These are phyloP conservation scores for Amanita rubescens DNA, from an alignment of 768 basidiomycete species.

Conservation along the genomic window DNA sequence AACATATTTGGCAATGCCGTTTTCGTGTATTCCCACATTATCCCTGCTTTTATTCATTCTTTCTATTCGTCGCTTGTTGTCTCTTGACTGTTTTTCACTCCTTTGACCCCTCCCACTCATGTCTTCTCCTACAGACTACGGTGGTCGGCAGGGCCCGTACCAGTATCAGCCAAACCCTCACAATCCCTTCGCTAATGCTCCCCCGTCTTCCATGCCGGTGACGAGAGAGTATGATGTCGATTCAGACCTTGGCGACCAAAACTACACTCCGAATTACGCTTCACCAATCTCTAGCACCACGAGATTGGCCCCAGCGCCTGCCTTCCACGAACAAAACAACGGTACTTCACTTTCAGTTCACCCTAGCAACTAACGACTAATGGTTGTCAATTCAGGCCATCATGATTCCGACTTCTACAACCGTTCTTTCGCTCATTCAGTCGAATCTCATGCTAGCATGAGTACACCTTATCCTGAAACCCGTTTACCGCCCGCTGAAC, in stretches of 20 bases:
- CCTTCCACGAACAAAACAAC: conserved; percentile 31
- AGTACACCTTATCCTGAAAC: conserved; percentile 56
- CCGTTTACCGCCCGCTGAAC: conserved; percentile 45
- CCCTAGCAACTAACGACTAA: conserved; percentile 5
- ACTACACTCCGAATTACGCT: conserved; percentile 25
- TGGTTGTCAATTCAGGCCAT: conserved; percentile 15
- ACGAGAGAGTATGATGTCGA: conserved; percentile 39
- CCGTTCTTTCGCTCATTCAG: conserved; percentile 48
- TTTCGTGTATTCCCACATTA: background rate
- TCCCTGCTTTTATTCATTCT: background rate
- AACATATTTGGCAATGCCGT: background rate
- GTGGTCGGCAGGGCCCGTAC: background rate
- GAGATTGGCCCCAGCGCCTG: conserved; percentile 41
- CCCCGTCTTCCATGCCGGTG: conserved; percentile 20
- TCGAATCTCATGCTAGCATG: conserved; percentile 54
- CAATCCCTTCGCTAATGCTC: conserved; percentile 25
- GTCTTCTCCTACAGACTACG: background rate
- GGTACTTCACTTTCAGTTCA: conserved; percentile 13
- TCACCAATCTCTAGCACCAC: conserved; percentile 47
- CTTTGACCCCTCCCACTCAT: background rate
- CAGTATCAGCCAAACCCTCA: conserved; percentile 14
- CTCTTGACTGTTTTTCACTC: conserved; percentile 10
- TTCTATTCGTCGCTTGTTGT: background rate
- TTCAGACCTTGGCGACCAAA: conserved; percentile 43
- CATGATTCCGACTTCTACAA: conserved; percentile 27